Conservation (phyloP, 768 basidiomycete genomes). For the Pleurotus pulmonarius region DNA sequence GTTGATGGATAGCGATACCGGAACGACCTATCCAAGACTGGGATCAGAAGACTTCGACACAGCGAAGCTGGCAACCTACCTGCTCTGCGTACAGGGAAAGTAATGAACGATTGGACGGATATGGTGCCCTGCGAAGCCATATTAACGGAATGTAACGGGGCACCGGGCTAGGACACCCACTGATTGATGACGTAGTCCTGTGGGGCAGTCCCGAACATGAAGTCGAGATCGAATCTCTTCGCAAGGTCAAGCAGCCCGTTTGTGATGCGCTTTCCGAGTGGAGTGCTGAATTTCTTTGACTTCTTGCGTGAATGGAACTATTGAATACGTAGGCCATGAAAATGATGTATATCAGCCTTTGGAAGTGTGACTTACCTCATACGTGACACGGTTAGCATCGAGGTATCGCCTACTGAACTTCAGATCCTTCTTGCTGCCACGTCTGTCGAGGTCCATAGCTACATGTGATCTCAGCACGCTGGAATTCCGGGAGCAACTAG, state of each 20-base stretch:
- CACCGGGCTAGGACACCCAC: constrained; percentile 26
- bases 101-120: constrained; percentile 56
- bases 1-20: constrained; percentile 55
- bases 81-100: constrained; percentile 55
- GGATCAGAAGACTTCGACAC: constrained; percentile 5
- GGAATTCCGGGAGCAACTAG: neutral
- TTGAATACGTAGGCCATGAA: constrained; percentile 1
- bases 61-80: too few species aligned
- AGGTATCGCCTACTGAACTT: constrained; percentile 71
- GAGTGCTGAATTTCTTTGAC: constrained; percentile 61
- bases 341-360: neutral
- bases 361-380: constrained; percentile 43
- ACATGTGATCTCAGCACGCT: neutral
- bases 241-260: constrained; percentile 50
- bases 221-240: constrained; percentile 55
- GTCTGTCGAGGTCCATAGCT: constrained; percentile 47
- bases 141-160: neutral
- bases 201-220: constrained; percentile 68
- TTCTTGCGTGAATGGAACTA: constrained; percentile 63
- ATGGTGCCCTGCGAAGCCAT: constrained; percentile 44
- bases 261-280: constrained; percentile 48
- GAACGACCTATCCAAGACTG: constrained; percentile 37
- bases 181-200: constrained; percentile 67
- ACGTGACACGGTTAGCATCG: constrained; percentile 76
- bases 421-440: constrained; percentile 42